These are phyloP conservation scores for Colletotrichum spaethianum DNA, from an alignment of 2,329 filamentous ascomycete species.

Conservation along the genomic window DNA sequence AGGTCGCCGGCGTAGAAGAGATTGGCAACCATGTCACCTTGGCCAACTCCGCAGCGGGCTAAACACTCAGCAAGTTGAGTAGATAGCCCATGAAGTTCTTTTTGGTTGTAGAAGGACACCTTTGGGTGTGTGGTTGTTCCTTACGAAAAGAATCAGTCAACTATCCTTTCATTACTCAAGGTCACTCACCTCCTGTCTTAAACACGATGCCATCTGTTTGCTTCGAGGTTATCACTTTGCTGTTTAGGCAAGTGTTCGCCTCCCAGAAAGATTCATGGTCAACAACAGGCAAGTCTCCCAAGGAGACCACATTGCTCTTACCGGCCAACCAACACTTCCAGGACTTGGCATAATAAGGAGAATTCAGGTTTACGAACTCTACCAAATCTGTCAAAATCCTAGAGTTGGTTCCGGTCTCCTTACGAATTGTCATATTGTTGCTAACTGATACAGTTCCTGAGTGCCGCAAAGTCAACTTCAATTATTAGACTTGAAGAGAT, in stretches of 20 bases:
- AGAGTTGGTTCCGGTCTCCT: background rate
- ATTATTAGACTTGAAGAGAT: background rate
- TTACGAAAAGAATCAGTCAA: background rate
- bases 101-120: conserved; percentile 31
- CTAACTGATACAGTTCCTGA: background rate
- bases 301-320: background rate
- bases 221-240: conserved; percentile 31
- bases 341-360: conserved; percentile 24
- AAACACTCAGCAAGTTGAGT: conserved; percentile 29
- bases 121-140: conserved; percentile 37
- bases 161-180: no score
- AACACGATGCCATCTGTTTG: conserved; percentile 35
- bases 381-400: conserved; percentile 18
- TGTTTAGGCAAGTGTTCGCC: conserved; percentile 32
- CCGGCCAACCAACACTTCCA: background rate
- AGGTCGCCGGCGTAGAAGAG: conserved; percentile 37
- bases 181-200: conserved; percentile 27
- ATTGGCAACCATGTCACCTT: conserved; percentile 32
- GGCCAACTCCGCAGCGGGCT: conserved; percentile 19
- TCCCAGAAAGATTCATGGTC: conserved; percentile 32
- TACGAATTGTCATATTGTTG: conserved; percentile 11
- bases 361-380: conserved; percentile 27
- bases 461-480: background rate
- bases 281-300: conserved; percentile 17
- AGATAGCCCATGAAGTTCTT: conserved; percentile 26